A percentile compares a stretch with the other conserved stretches of the same genome.
Conservation (phyloP, 1,139 yeast species). For the Blastobotrys proliferans region DNA sequence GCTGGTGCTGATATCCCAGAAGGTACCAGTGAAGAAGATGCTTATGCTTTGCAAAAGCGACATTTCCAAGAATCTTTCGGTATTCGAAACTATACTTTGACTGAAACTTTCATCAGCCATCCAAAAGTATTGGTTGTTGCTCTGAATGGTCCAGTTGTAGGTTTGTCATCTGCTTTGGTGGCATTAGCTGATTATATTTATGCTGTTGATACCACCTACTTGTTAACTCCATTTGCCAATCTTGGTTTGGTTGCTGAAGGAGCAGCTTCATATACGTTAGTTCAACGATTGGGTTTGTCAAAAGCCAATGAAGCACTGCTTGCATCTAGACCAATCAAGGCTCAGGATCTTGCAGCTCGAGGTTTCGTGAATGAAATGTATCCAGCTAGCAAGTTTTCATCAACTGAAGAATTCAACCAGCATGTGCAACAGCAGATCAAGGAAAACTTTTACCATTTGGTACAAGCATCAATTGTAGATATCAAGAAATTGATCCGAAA, state of each 20-base stretch:
- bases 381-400: constrained; percentile 41
- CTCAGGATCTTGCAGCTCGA: constrained; percentile 50
- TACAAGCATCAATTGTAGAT: constrained; percentile 54
- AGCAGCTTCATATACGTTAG: constrained; percentile 64
- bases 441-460: constrained; percentile 40
- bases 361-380: constrained; percentile 64
- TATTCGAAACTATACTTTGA: constrained; percentile 65
- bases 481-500: constrained; percentile 54
- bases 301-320: constrained; percentile 70
- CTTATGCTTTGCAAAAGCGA: constrained; percentile 19
- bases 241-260: constrained; percentile 86
- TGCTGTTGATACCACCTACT: constrained; percentile 58
- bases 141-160: constrained; percentile 85
- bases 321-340: constrained; percentile 61
- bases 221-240: constrained; percentile 76
- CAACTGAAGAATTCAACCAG: constrained; percentile 59
- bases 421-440: constrained; percentile 47
- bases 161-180: constrained; percentile 70
- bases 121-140: constrained; percentile 69
- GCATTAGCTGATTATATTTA: constrained; percentile 74
- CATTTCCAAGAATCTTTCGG: constrained; percentile 40
- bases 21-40: constrained; percentile 28
- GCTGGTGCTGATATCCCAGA: constrained; percentile 21
- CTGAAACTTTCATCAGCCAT: constrained; percentile 68
- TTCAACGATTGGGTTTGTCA: constrained; percentile 68